Base-by-base conservation (phyloP, 2,329 filamentous ascomycete species). In the Stachybotrys chartarum region DNA sequence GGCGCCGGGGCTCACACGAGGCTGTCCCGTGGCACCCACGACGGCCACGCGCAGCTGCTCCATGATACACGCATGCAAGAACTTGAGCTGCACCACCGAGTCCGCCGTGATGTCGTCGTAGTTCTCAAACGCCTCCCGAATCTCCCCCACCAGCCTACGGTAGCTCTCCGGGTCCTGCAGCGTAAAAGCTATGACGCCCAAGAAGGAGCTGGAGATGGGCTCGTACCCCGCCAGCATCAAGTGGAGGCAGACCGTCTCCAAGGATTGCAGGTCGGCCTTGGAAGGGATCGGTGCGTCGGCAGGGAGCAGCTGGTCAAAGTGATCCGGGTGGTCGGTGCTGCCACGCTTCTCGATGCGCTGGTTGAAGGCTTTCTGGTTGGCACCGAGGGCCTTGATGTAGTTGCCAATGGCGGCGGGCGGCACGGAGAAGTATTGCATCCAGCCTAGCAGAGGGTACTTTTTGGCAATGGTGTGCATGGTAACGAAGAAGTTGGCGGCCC, bases 1-100 rank as follows among this genome's bases (percentile, higher is more conserved):
- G 14, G 62, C 58, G 11, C 64, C 64, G 3, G 65, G 65, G 35
- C 64, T 64, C 8, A 60, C 44, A 1, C 60, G 59, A 1, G 64
- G 59, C 35, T 61, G 46, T 1, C 64, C 63, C 12, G 50, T 52
- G 50, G 50, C 50, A 6, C 30, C 50, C 14, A 52, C 35, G 32
- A 52, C 50, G 18, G 50, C 50, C 16, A 52, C 32, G 6, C 50
- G 50, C 18, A 52, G 50, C 18, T 52, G 30, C 24, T 52, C 50
- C 50, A 52, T 52, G 11, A 52, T 52, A 3, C 30, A 18, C 5
- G 50, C 50, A 24, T 52, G 31, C 30, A 52, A 31, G 12, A 44
- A 44, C 32, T 44, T 52, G 32, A 52, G 50, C 10, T 31, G 18
- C 14, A 10, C 35, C 1, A 52, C 32, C 10, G 32, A 17, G 16